Evolutionary conservation across 495 filamentous ascomycete species (phyloP).

Genomic region (Trypethelium eluteriae): DNA sequence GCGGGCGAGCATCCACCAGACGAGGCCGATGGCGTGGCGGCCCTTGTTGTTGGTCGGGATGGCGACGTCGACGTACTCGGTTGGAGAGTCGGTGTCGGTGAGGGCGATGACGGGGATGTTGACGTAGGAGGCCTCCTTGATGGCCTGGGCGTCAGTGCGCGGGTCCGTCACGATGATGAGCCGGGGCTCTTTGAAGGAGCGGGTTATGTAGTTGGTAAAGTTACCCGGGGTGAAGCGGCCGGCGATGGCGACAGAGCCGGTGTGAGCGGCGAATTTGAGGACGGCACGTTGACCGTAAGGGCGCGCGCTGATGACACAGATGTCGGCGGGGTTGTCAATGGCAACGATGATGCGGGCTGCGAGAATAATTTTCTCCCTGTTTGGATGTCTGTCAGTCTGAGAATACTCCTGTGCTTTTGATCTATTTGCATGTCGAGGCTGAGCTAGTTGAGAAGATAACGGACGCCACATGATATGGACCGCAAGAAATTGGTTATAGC

Average conservation of each 20-base stretch:
- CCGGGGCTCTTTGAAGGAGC: constrained; percentile 99
- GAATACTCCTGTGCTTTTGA: not conserved
- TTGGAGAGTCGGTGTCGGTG: constrained; percentile 98
- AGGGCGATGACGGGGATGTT: constrained; percentile 99
- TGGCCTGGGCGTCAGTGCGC: constrained; percentile 98
- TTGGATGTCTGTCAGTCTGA: not conserved
- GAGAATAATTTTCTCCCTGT: constrained; percentile 97
- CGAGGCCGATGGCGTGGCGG: constrained; percentile 91
- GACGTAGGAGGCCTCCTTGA: constrained; percentile 99
- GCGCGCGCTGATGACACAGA: constrained; percentile 98
- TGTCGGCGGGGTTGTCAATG: constrained; percentile 97
- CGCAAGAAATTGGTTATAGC: no score
- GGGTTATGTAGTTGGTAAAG: constrained; percentile 99
- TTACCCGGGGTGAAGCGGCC: constrained; percentile 99
- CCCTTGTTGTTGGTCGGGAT: constrained; percentile 99
- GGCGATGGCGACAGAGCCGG: constrained; percentile 93
- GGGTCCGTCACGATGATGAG: constrained; percentile 99
- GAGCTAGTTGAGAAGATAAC: no score
- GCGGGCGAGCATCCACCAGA: constrained; percentile 99
- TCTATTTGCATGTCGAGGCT: no score
- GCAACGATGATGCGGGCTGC: constrained; percentile 97
- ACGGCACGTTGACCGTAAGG: constrained; percentile 99
- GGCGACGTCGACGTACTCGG: constrained; percentile 98
- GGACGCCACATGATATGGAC: no score
- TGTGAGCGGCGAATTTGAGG: constrained; percentile 97